A percentile compares a stretch with the other conserved stretches of the same genome.
Conservation (phyloP, 495 filamentous ascomycete species). For the Gamarada debralockiae region DNA sequence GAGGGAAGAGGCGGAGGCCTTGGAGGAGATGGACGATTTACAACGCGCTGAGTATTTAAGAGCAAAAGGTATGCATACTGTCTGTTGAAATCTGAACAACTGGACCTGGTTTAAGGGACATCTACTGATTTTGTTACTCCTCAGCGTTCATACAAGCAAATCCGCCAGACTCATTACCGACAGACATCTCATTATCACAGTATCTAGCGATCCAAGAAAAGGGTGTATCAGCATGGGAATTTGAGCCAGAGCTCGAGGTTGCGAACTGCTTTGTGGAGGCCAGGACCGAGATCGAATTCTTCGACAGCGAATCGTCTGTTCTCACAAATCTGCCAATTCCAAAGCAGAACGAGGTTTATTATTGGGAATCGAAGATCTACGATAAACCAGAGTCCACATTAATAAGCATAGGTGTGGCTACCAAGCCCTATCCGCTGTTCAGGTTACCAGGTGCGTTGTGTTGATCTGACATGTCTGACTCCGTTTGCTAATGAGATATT, state of each 20-base stretch:
- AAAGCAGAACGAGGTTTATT: constrained; percentile 98
- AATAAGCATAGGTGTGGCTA: constrained; percentile 87
- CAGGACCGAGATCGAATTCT: constrained; percentile 97
- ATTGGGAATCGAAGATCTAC: constrained; percentile 98
- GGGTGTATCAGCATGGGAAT: constrained; percentile 97
- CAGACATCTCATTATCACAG: constrained; percentile 95
- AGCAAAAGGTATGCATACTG: constrained; percentile 91
- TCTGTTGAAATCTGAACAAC: neutral
- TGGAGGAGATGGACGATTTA: constrained; percentile 95
- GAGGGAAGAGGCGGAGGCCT: constrained; percentile 88
- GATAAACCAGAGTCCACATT: constrained; percentile 88
- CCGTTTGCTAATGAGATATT: constrained; percentile 14
- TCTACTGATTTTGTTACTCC: constrained; percentile 11
- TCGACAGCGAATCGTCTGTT: constrained; percentile 94
- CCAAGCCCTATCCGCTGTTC: constrained; percentile 95
- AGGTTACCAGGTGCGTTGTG: constrained; percentile 72
- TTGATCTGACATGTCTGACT: neutral
- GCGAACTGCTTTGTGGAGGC: constrained; percentile 98
- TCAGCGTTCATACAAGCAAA: constrained; percentile 91
- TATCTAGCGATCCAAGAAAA: constrained; percentile 99
- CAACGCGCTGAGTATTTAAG: constrained; percentile 84
- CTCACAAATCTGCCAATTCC: constrained; percentile 95
- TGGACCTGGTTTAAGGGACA: constrained; percentile 6
- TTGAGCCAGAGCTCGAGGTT: constrained; percentile 95
- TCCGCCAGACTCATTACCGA: constrained; percentile 90